These are phyloP conservation scores for Bassia scoparia DNA, from an alignment of 148 eudicot species.

Conservation along the genomic window DNA sequence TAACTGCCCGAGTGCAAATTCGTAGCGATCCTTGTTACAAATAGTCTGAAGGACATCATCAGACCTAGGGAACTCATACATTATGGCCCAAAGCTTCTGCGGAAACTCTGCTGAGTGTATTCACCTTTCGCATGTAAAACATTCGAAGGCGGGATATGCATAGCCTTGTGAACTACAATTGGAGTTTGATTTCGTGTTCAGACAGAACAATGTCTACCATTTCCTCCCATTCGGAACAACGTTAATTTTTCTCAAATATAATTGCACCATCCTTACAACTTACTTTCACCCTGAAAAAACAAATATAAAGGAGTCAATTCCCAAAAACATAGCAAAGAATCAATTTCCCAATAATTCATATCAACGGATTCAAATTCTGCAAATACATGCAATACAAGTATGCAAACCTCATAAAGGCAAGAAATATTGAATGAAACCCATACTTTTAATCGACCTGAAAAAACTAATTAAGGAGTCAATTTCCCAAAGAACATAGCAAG, in stretches of 20 bases:
- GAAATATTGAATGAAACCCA: too few relatives aligned
- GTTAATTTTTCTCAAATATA: conserved; percentile 80
- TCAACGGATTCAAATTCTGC: too few relatives aligned
- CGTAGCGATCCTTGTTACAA: conserved; percentile 93
- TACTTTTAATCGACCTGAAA: too few relatives aligned
- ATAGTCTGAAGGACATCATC: conserved; percentile 85
- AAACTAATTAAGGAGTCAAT: too few relatives aligned
- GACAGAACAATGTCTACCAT: conserved; percentile 81
- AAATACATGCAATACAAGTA: too few relatives aligned
- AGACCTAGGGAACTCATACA: conserved; percentile 86
- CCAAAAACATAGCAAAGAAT: too few relatives aligned
- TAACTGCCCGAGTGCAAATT: conserved; percentile 94
- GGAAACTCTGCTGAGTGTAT: conserved; percentile 74
- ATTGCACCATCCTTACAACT: conserved; percentile 62
- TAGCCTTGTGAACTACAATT: conserved; percentile 91
- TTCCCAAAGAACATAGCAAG: too few relatives aligned
- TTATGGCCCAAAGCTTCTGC: conserved; percentile 82
- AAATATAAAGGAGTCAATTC: too few relatives aligned
- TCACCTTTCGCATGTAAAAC: conserved; percentile 93
- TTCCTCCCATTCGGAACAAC: conserved; percentile 82
- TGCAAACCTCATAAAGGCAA: too few relatives aligned
- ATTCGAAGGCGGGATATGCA: conserved; percentile 80
- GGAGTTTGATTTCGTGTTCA: conserved; percentile 86
- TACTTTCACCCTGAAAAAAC: conserved; percentile 11
- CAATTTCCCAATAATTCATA: too few relatives aligned